Conservation (phyloP, 441 rosid genomes). For the Metrosideros polymorpha region DNA sequence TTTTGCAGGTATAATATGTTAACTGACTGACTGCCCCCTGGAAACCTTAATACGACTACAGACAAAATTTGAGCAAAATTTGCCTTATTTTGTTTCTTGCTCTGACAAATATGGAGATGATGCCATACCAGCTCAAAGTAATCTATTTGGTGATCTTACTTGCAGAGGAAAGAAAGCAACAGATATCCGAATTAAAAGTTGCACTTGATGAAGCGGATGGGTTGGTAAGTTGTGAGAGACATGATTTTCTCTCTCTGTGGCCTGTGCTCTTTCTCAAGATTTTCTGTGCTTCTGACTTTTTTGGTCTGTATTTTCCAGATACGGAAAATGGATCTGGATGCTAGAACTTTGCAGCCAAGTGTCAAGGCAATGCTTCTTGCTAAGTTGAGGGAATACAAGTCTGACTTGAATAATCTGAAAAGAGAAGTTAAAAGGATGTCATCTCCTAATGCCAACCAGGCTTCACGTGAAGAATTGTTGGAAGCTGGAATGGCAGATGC, state of each 20-base stretch:
- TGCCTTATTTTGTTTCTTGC: neutral
- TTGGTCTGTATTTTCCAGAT: constrained; percentile 21
- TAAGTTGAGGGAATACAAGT: constrained; percentile 58
- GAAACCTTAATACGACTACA: neutral
- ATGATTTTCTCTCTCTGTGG: neutral
- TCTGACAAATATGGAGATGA: neutral
- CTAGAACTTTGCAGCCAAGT: constrained; percentile 57
- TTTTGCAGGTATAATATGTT: neutral
- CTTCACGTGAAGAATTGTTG: constrained; percentile 41
- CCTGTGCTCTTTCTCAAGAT: neutral
- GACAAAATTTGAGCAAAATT: neutral
- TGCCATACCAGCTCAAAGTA: neutral
- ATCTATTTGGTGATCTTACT: neutral
- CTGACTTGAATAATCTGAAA: constrained; percentile 52
- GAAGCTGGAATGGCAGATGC: constrained; percentile 43
- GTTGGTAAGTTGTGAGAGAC: constrained; percentile 34
- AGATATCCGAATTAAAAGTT: constrained; percentile 48
- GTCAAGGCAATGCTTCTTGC: constrained; percentile 54
- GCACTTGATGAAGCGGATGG: constrained; percentile 82
- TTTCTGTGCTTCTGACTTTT: neutral
- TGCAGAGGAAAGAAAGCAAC: constrained; percentile 53
- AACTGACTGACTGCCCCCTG: neutral
- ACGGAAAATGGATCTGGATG: constrained; percentile 75
- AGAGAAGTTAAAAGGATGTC: constrained; percentile 46
- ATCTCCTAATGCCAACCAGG: constrained; percentile 35